These are phyloP conservation scores for Pseudonectria buxi DNA, from an alignment of 2,329 filamentous ascomycete genomes.

Conservation along the genomic window DNA sequence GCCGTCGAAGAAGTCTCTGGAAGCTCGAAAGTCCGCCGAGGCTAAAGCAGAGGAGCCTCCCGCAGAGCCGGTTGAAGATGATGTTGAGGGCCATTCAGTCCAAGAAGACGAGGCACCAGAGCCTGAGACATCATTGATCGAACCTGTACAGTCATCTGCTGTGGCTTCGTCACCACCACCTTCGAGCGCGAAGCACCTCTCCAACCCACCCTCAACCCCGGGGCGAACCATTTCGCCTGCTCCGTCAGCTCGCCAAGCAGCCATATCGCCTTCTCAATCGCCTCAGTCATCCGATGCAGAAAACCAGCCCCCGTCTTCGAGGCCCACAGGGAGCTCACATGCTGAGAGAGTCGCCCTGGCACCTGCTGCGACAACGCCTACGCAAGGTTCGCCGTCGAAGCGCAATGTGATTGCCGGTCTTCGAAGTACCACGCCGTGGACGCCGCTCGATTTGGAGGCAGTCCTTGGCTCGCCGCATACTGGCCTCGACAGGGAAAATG, in stretches of 20 bases:
- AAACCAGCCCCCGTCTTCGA: slow-evolving; percentile 67
- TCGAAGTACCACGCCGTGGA: slow-evolving; percentile 60
- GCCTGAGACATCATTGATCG: slow-evolving; percentile 15
- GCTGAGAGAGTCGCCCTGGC: slow-evolving; percentile 42
- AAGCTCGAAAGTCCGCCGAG: slow-evolving; percentile 17
- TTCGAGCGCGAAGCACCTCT: slow-evolving; percentile 9
- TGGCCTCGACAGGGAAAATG: slow-evolving; percentile 46
- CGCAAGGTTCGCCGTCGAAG: slow-evolving; percentile 54
- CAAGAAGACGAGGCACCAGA: slow-evolving; percentile 8
- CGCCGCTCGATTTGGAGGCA: slow-evolving; percentile 66
- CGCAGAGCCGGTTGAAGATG: slow-evolving; percentile 10
- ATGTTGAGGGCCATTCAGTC: slow-evolving; percentile 9
- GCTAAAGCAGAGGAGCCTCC: slow-evolving; percentile 6
- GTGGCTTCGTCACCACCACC: slow-evolving; percentile 14
- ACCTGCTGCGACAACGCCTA: slow-evolving; percentile 40
- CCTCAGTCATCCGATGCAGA: slow-evolving; percentile 75
- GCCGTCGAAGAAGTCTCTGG: slow-evolving; percentile 25
- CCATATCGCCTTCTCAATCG: slow-evolving; percentile 56
- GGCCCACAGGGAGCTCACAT: slow-evolving; percentile 41
- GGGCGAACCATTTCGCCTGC: slow-evolving; percentile 36
- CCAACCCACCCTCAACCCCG: slow-evolving; percentile 37
- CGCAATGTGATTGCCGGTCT: slow-evolving; percentile 50
- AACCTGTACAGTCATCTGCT: slow-evolving; percentile 10
- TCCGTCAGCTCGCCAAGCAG: slow-evolving; percentile 46
- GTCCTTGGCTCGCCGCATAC: slow-evolving; percentile 49